Evolutionary conservation across 31 red algal genomes (phyloP).

Genomic region (Asparagopsis taxiformis): DNA sequence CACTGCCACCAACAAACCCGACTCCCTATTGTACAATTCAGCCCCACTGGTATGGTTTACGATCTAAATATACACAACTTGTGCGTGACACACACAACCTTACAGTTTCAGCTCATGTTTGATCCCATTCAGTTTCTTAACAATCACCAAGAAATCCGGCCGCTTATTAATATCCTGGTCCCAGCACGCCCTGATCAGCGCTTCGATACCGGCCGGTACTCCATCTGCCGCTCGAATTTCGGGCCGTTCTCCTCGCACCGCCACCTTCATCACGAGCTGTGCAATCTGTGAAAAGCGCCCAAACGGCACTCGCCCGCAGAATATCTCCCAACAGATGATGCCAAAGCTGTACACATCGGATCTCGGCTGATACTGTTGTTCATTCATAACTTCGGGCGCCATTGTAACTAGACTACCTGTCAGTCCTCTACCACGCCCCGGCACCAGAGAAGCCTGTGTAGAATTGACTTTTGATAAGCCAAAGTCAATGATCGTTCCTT

Average conservation of each 20-base stretch:
- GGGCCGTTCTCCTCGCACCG: constrained; percentile 56
- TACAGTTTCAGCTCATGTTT: constrained; percentile 2
- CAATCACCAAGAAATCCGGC: constrained; percentile 52
- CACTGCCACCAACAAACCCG: no score
- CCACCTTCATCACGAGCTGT: constrained; percentile 90
- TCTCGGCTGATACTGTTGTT: constrained; percentile 53
- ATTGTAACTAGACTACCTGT: constrained; percentile 87
- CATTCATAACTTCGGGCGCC: constrained; percentile 93
- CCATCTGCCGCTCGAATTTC: constrained; percentile 30
- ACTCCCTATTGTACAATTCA: no score
- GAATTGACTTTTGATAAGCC: constrained; percentile 76
- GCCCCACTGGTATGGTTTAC: no score
- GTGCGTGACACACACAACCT: not conserved
- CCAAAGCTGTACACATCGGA: constrained; percentile 95
- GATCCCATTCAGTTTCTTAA: constrained; percentile 52
- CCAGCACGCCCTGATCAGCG: constrained; percentile 67
- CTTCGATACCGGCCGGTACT: constrained; percentile 29
- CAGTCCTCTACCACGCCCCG: constrained; percentile 31
- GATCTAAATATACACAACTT: no score
- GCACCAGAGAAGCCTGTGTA: constrained; percentile 45
- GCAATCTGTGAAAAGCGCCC: constrained; percentile 42
- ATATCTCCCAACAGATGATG: constrained; percentile 93
- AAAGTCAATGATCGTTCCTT: constrained; percentile 89
- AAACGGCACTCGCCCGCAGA: constrained; percentile 73
- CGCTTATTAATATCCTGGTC: constrained; percentile 46